Percentiles rank a stretch among this genome's conserved stretches.
Evolutionary conservation across 768 basidiomycete genomes (phyloP).

Genomic region (Russula sp.): DNA sequence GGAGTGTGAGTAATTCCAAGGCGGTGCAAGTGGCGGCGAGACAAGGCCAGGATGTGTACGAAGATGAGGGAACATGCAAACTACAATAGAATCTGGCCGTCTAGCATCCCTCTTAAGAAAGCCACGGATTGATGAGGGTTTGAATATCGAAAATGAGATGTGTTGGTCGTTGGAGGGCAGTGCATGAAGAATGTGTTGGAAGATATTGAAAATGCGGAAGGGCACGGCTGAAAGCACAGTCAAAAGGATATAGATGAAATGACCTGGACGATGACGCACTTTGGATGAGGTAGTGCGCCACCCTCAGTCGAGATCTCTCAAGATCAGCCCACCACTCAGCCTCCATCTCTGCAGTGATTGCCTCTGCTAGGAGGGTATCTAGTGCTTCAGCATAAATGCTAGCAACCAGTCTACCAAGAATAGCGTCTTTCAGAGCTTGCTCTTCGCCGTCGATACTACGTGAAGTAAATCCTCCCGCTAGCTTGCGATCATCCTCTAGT

Average conservation of each 20-base stretch:
- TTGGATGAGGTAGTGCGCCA: conserved; percentile 66
- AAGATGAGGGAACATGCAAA: conserved; percentile 20
- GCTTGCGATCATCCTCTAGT: conserved; percentile 13
- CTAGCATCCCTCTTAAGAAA: conserved; percentile 4
- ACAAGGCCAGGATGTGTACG: conserved; percentile 22
- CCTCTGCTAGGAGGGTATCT: conserved; percentile 57
- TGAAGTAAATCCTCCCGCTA: background rate
- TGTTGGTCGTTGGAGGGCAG: conserved; percentile 1
- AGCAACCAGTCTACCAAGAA: conserved; percentile 44
- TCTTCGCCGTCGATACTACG: conserved; percentile 25
- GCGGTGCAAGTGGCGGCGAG: conserved; percentile 6
- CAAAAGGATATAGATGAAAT: background rate
- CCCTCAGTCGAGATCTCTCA: conserved; percentile 48
- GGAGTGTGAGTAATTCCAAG: conserved; percentile 2
- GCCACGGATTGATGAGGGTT: conserved; percentile 7
- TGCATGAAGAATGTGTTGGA: conserved; percentile 21
- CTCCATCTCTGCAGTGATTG: conserved; percentile 63
- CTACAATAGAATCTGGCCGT: conserved; percentile 3
- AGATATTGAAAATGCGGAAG: conserved; percentile 16
- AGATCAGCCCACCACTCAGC: conserved; percentile 81
- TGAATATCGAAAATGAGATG: conserved; percentile 12
- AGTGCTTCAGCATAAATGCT: conserved; percentile 60
- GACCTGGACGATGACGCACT: conserved; percentile 41
- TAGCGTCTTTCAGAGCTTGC: conserved; percentile 35
- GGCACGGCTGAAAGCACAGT: conserved; percentile 14